A percentile compares a stretch with the other conserved stretches of the same genome.
Evolutionary conservation across 768 basidiomycete genomes (phyloP).

Genomic region (Leccinum subtestaceum): DNA sequence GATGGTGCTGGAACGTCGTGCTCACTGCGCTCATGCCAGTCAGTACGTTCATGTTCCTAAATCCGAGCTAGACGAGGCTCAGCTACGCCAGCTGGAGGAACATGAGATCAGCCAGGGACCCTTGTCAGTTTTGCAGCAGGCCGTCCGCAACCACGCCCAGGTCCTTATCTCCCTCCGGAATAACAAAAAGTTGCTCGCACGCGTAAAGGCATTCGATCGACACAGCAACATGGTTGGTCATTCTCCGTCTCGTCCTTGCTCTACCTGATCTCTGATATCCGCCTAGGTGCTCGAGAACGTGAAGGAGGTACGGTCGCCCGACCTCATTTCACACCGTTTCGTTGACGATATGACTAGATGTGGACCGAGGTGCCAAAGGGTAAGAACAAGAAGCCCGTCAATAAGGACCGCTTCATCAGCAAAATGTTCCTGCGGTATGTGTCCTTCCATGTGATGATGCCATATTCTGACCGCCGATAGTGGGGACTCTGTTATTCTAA

Average conservation of each 20-base stretch:
- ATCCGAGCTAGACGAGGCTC: constrained; percentile 96
- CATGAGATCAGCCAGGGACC: constrained; percentile 99
- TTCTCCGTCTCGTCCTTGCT: background rate
- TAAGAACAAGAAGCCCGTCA: constrained; percentile 97
- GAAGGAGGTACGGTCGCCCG: constrained; percentile 69
- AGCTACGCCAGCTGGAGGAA: constrained; percentile 93
- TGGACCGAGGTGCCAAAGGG: constrained; percentile 99
- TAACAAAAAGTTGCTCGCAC: constrained; percentile 94
- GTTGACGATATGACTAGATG: constrained; percentile 60
- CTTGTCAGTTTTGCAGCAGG: constrained; percentile 92
- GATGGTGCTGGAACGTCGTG: constrained; percentile 1
- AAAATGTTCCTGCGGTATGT: constrained; percentile 95
- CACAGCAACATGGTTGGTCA: constrained; percentile 93
- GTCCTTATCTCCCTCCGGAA: constrained; percentile 96
- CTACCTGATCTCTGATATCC: constrained; percentile 9
- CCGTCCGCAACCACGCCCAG: constrained; percentile 96
- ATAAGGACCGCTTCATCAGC: constrained; percentile 99
- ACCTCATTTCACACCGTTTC: background rate
- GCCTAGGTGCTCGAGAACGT: constrained; percentile 94
- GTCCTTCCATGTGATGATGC: constrained; percentile 1
- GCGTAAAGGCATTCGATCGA: constrained; percentile 97
- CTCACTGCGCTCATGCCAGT: constrained; percentile 41
- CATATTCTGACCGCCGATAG: constrained; percentile 38
- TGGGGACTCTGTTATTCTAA: constrained; percentile 96
- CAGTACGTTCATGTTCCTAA: constrained; percentile 97